Base-by-base conservation (phyloP, 306 rosid genomes). In the Acmispon strigosus region DNA sequence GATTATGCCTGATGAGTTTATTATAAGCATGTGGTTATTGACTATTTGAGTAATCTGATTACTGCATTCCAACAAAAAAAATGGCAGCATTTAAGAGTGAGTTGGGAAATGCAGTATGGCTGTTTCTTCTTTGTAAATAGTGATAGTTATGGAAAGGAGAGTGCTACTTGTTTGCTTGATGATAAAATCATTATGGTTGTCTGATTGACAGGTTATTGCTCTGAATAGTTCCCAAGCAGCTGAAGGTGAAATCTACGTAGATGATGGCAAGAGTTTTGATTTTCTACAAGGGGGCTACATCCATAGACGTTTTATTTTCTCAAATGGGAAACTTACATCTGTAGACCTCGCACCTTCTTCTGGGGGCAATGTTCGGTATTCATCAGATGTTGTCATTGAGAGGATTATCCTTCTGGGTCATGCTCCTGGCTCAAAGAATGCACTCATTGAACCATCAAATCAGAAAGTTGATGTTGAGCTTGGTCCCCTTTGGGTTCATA, bases 221-320 rank as follows among this genome's bases (percentile, higher is more conserved):
- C 87, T 94, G 59, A 94, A 94, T 81, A 94, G 91, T 60, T 87
- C 97, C 60, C 95, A 80, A 78, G 86, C 70, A 77, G 99, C 99
- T 4, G 99, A 94, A 76, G 99, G 99, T 43, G 99, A 90, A 69
- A 83, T 94, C 47, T 94, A 91, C 37, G 66, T 87, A 17, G 99
- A 94, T 53, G 97, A 94, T 27, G 99, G 99, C 16, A 87, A 77
- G 75, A 94, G 95, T 85, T 94, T 89, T 15, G 79, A 74, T 43
- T 94, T 89, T 75, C 79, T 81, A 68, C 52, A 86, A 27, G 99
- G 99, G 12, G 87, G 85, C 74, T 94, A 84, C 69, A 89, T 91
- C 77, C 97, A 94, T 60, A 96, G 97, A 29, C 96, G 86, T 20
- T 94, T 94, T 69, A 54, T 87, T 62, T 91, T 89, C 65, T 37